A percentile compares a stretch with the other conserved stretches of the same genome.
Evolutionary conservation across 176 grass and related monocot genomes (phyloP).

Genomic region (Poa pratensis): DNA sequence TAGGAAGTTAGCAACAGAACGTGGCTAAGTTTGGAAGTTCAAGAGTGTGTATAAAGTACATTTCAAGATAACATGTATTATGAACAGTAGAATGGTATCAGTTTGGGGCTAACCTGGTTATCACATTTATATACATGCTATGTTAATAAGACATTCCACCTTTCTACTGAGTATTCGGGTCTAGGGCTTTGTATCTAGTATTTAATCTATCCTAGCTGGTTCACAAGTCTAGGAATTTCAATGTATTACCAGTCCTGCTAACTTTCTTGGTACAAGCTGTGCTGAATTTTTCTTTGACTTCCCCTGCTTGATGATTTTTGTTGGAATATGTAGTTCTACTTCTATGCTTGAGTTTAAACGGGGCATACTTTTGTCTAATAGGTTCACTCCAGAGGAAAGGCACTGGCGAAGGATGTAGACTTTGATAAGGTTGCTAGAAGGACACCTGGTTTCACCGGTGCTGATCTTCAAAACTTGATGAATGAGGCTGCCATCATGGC

Average conservation of each 20-base stretch:
- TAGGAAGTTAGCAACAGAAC: neutral
- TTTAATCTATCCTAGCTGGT: neutral
- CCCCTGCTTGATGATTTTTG: neutral
- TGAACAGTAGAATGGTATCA: neutral
- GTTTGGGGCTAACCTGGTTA: neutral
- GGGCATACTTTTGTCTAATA: conserved; percentile 32
- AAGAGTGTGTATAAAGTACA: neutral
- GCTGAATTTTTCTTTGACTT: neutral
- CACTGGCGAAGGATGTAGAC: conserved; percentile 91
- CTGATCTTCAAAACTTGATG: conserved; percentile 97
- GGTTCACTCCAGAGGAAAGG: conserved; percentile 97
- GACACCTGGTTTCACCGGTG: conserved; percentile 96
- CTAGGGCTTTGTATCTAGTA: neutral
- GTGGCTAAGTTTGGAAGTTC: neutral
- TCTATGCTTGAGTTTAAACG: neutral
- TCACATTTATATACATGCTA: neutral
- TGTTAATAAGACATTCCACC: neutral
- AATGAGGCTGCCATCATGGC: conserved; percentile 98
- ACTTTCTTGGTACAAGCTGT: neutral
- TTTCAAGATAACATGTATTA: neutral
- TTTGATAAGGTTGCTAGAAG: conserved; percentile 97
- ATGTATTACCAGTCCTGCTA: neutral
- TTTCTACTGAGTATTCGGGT: neutral
- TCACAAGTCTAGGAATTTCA: neutral
- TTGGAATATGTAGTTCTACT: neutral